A percentile compares a stretch with the other conserved stretches of the same genome.
Evolutionary conservation across 805 yeast species (phyloP).

Genomic region (Starmerella cellae): DNA sequence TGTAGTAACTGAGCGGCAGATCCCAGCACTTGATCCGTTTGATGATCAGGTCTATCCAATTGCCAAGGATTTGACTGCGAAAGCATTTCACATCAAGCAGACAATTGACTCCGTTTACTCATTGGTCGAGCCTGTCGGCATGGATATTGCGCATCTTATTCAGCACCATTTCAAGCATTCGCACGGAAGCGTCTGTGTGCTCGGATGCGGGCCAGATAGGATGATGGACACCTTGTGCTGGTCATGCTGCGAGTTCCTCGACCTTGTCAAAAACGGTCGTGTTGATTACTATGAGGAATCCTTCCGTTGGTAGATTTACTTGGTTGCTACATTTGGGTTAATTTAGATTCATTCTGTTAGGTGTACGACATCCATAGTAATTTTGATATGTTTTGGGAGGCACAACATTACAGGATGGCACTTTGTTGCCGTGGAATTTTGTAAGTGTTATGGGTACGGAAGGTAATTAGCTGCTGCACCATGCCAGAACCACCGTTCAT

Average conservation of each 20-base stretch:
- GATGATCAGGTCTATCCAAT: constrained; percentile 4
- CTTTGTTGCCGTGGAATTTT: too few relatives aligned
- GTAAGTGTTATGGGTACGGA: too few relatives aligned
- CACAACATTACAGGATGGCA: too few relatives aligned
- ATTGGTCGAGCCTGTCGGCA: constrained; percentile 10
- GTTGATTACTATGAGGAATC: constrained; percentile 64
- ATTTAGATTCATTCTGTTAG: too few relatives aligned
- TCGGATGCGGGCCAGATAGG: constrained; percentile 24
- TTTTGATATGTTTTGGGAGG: too few relatives aligned
- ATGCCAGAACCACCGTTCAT: too few relatives aligned
- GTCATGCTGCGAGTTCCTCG: constrained; percentile 15
- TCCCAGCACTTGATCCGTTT: constrained; percentile 6
- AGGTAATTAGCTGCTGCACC: too few relatives aligned
- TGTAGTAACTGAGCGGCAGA: constrained; percentile 4
- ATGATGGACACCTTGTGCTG: constrained; percentile 22
- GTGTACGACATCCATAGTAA: too few relatives aligned
- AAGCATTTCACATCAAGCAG: not conserved
- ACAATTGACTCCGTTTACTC: not conserved
- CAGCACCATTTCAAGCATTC: constrained; percentile 6
- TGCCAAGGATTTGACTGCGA: not conserved
- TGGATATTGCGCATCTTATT: constrained; percentile 11
- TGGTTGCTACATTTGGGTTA: too few relatives aligned
- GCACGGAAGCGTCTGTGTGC: constrained; percentile 29
- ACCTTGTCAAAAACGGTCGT: constrained; percentile 28
- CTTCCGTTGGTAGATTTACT: constrained; percentile 46